Conservation (phyloP, 805 yeast genomes). For the Myxozyma vanderwaltii region DNA sequence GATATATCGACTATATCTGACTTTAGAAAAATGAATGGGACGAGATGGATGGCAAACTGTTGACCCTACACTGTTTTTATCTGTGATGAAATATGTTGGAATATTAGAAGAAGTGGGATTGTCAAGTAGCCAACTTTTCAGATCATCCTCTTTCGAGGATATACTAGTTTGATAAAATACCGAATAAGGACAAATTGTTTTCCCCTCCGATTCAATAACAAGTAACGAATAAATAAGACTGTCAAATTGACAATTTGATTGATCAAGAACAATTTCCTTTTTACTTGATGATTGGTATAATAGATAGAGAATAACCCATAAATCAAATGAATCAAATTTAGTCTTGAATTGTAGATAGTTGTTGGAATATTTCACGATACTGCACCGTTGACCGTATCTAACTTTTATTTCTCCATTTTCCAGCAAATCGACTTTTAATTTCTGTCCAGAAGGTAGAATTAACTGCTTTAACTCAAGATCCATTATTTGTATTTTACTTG, state of each 20-base stretch:
- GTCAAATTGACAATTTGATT: no score
- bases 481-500: no score
- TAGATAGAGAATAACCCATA: neutral
- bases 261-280: no score
- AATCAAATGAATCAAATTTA: neutral
- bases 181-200: conserved; percentile 1
- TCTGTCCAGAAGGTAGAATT: no score
- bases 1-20: conserved; percentile 34
- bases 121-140: neutral
- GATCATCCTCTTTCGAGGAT: neutral
- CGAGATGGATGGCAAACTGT: conserved; percentile 10
- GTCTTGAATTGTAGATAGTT: no score
- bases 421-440: no score
- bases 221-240: neutral
- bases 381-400: no score
- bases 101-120: neutral
- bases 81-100: conserved; percentile 4
- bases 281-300: neutral
- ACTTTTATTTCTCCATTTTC: no score
- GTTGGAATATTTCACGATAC: no score
- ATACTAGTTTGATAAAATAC: neutral
- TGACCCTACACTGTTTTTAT: conserved; percentile 1
- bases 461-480: no score
- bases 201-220: neutral
- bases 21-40: conserved; percentile 6